These are phyloP conservation scores for Chaetothyriales sp. DNA, from an alignment of 2,329 filamentous ascomycete species.

Conservation along the genomic window DNA sequence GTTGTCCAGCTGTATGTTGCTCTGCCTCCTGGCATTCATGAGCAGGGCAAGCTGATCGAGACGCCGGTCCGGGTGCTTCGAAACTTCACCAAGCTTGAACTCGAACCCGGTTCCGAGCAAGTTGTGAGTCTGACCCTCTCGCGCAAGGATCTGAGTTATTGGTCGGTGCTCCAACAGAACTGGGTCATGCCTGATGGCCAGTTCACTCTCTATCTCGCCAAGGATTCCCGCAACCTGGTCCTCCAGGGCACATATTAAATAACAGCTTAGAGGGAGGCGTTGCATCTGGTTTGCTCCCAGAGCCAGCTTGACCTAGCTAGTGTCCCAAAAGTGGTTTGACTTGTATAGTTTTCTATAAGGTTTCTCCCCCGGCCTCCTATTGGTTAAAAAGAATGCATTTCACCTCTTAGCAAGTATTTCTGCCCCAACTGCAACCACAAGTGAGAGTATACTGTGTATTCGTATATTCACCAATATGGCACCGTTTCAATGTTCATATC, in stretches of 20 bases:
- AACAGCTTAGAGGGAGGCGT: slow-evolving; percentile 30
- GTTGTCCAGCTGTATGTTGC: slow-evolving; percentile 18
- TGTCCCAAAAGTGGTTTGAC: slow-evolving; percentile 13
- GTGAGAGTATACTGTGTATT: too few species aligned
- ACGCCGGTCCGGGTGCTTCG: slow-evolving; percentile 55
- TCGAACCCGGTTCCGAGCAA: slow-evolving; percentile 39
- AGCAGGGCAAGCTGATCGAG: slow-evolving; percentile 36
- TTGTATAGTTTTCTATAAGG: too few species aligned
- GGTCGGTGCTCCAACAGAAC: slow-evolving; percentile 53
- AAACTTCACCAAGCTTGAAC: slow-evolving; percentile 54
- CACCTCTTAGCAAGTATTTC: too few species aligned
- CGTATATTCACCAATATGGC: too few species aligned
- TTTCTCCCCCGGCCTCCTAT: too few species aligned
- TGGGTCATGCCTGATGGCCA: slow-evolving; percentile 43
- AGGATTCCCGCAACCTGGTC: slow-evolving; percentile 18
- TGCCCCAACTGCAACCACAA: too few species aligned
- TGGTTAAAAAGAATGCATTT: too few species aligned
- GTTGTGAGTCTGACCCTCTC: slow-evolving; percentile 45
- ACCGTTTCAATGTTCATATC: too few species aligned
- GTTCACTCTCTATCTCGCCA: slow-evolving; percentile 18
- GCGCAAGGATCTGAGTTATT: slow-evolving; percentile 57
- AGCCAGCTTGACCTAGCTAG: slow-evolving; percentile 17
- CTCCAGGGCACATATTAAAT: background rate
- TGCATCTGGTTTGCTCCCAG: slow-evolving; percentile 36
- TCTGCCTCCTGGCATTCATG: slow-evolving; percentile 26